These are phyloP conservation scores for Aspergillus nomiae DNA, from an alignment of 2,329 filamentous ascomycete genomes.

Conservation along the genomic window DNA sequence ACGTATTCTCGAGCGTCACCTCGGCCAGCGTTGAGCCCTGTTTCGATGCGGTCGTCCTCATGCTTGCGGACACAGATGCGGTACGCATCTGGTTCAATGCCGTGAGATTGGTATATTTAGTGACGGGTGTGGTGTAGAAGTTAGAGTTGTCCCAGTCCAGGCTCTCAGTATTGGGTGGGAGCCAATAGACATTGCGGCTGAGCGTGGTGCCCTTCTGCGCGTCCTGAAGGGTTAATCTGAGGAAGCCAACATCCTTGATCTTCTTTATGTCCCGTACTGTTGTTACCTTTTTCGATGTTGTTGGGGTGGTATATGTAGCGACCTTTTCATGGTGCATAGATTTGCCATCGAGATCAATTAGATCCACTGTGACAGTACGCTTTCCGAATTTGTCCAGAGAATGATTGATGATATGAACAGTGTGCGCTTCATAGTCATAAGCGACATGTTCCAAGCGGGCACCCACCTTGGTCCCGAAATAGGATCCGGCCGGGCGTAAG, in stretches of 20 bases:
- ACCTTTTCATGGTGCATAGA: conserved; percentile 39
- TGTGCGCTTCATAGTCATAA: conserved; percentile 54
- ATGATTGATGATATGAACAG: conserved; percentile 59
- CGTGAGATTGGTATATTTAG: conserved; percentile 52
- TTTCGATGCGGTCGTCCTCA: conserved; percentile 7
- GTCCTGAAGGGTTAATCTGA: conserved; percentile 53
- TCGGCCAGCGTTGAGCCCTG: conserved; percentile 20
- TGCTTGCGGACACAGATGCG: conserved; percentile 41
- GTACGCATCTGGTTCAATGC: conserved; percentile 44
- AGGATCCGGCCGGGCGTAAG: conserved; percentile 58
- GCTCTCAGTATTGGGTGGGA: conserved; percentile 49
- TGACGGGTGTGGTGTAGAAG: conserved; percentile 63
- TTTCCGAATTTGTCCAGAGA: conserved; percentile 43
- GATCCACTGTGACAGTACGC: conserved; percentile 51
- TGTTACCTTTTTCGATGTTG: conserved; percentile 44
- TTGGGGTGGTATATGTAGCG: conserved; percentile 45
- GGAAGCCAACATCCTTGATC: conserved; percentile 50
- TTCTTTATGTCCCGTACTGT: conserved; percentile 34
- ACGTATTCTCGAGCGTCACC: conserved; percentile 55
- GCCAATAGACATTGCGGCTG: conserved; percentile 64
- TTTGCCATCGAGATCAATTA: conserved; percentile 54
- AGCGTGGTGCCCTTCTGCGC: conserved; percentile 32
- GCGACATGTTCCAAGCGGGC: conserved; percentile 55
- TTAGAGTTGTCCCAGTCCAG: conserved; percentile 60
- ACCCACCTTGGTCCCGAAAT: conserved; percentile 61